These are phyloP conservation scores for Lachnum nothofagi DNA, from an alignment of 2,329 filamentous ascomycete species.

Conservation along the genomic window DNA sequence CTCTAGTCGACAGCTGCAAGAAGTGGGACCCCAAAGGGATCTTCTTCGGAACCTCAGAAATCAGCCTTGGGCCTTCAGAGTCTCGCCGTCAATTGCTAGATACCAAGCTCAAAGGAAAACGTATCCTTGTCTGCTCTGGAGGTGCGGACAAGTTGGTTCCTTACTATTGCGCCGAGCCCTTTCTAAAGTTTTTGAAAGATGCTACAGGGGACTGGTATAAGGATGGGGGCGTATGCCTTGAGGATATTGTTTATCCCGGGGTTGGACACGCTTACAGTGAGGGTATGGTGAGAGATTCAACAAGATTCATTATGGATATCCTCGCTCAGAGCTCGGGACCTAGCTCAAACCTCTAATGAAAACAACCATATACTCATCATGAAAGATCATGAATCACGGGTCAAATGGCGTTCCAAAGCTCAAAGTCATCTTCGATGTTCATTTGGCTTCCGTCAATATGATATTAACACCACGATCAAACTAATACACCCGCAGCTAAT, in stretches of 20 bases:
- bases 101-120: conserved; percentile 53
- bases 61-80: conserved; percentile 26
- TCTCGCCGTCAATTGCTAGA: conserved; percentile 43
- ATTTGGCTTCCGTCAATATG: no score
- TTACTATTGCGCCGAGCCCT: conserved; percentile 54
- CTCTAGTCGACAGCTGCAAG: conserved; percentile 58
- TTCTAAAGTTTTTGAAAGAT: conserved; percentile 56
- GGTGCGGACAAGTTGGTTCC: conserved; percentile 68
- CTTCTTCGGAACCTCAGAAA: conserved; percentile 52
- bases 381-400: no score
- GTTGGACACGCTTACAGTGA: conserved; percentile 65
- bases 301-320: conserved; percentile 53
- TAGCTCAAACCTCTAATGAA: conserved; percentile 21
- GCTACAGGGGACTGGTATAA: conserved; percentile 49
- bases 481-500: no score
- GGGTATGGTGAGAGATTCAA: conserved; percentile 62
- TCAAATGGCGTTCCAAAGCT: no score
- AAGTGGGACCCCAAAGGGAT: conserved; percentile 71
- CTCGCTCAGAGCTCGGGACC: conserved; percentile 8
- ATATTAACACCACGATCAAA: no score
- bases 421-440: no score
- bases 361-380: no score
- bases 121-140: conserved; percentile 60
- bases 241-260: conserved; percentile 63
- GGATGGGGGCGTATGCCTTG: conserved; percentile 51